A percentile compares a stretch with the other conserved stretches of the same genome.
These are phyloP conservation scores for Neofusicoccum sp. DNA, from an alignment of 2,329 filamentous ascomycete species.

Conservation along the genomic window DNA sequence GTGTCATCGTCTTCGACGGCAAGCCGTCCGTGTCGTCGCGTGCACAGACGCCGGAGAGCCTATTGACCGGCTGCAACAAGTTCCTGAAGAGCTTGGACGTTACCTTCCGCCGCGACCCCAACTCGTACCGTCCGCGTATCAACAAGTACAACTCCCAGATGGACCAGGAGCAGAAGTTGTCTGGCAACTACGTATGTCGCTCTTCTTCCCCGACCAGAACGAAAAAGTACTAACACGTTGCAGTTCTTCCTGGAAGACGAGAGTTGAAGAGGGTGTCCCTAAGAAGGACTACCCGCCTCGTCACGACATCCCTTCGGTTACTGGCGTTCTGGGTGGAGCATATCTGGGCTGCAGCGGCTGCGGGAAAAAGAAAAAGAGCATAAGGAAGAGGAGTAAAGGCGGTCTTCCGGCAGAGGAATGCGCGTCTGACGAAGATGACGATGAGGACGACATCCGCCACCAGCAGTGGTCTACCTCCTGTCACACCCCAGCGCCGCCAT, in stretches of 20 bases:
- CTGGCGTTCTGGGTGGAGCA: constrained; percentile 19
- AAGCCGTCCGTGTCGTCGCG: constrained; percentile 84
- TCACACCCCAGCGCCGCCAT: constrained; percentile 28
- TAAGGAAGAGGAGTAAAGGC: constrained; percentile 38
- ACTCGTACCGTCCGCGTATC: constrained; percentile 94
- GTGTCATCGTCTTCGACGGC: constrained; percentile 98
- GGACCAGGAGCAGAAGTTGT: constrained; percentile 94
- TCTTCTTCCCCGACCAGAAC: neutral
- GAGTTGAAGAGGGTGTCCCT: constrained; percentile 66
- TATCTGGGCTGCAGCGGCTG: constrained; percentile 15
- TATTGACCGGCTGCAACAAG: constrained; percentile 92
- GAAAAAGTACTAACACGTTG: constrained; percentile 18
- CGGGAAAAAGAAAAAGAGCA: constrained; percentile 37
- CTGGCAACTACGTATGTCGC: constrained; percentile 81
- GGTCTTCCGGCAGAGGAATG: constrained; percentile 55
- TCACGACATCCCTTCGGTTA: constrained; percentile 23
- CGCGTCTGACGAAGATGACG: constrained; percentile 63
- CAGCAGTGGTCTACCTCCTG: constrained; percentile 68
- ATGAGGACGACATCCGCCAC: constrained; percentile 60
- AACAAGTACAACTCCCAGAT: constrained; percentile 96
- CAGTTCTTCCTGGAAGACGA: constrained; percentile 96
- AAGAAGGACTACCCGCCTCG: constrained; percentile 42
- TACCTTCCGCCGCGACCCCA: constrained; percentile 96
- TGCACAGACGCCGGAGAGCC: constrained; percentile 86
- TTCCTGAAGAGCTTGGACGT: constrained; percentile 98